Evolutionary conservation across 2,329 filamentous ascomycete genomes (phyloP).

Genomic region (Aureobasidium sp.): DNA sequence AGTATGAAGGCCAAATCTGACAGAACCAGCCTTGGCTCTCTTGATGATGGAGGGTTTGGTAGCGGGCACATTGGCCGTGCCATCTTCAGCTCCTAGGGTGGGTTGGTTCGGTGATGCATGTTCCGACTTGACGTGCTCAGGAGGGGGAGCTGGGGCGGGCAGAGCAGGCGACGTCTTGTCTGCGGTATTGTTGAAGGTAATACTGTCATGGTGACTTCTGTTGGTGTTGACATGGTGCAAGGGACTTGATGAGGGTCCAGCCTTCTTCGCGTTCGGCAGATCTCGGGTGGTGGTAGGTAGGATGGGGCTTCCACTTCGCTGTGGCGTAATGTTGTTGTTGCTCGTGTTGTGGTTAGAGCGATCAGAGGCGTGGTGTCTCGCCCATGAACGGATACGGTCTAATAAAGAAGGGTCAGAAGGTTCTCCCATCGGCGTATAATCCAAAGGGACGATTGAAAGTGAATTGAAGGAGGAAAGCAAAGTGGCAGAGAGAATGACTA

Average conservation of each 20-base stretch:
- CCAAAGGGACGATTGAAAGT: conserved; percentile 16
- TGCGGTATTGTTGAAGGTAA: conserved; percentile 24
- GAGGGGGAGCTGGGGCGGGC: conserved; percentile 31
- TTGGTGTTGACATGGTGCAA: conserved; percentile 15
- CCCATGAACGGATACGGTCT: conserved; percentile 47
- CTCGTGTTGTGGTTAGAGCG: conserved; percentile 18
- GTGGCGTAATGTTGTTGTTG: conserved; percentile 17
- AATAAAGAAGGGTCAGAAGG: conserved; percentile 44
- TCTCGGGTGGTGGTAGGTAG: conserved; percentile 23
- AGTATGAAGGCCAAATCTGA: conserved; percentile 47
- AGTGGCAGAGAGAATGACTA: background rate
- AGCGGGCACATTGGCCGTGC: conserved; percentile 19
- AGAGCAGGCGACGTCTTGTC: conserved; percentile 24
- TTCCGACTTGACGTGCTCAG: conserved; percentile 36
- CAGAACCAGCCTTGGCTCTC: conserved; percentile 45
- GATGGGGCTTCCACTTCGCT: conserved; percentile 26
- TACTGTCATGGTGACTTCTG: conserved; percentile 25
- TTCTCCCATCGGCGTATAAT: conserved; percentile 46
- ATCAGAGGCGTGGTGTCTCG: conserved; percentile 37
- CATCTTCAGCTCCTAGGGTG: conserved; percentile 40
- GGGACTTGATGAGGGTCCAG: conserved; percentile 16
- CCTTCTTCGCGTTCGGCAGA: conserved; percentile 3
- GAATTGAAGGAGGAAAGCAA: conserved; percentile 12
- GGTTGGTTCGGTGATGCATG: conserved; percentile 46
- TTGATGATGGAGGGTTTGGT: conserved; percentile 39